Base-by-base conservation (phyloP, 257 asterid species). In the Dorcoceras hygrometricum region DNA sequence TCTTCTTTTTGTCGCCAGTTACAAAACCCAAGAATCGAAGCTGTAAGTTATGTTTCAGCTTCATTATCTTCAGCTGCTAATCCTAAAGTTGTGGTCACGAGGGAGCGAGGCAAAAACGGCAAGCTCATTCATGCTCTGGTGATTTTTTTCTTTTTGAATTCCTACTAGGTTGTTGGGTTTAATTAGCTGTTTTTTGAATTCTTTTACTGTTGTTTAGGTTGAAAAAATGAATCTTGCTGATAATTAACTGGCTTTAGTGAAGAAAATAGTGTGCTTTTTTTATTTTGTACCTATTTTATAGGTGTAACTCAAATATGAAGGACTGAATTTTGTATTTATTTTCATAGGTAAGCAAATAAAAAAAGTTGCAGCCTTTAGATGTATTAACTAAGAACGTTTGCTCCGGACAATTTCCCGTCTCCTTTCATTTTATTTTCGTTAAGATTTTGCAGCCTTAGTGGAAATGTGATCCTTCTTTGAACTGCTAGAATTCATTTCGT, bases 31-130 rank as follows among this genome's bases (percentile, higher is more conserved):
- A 66, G 25, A 51, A 12, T 57, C 61, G 50, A 58, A 55, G 51
- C 76, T 51, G 65, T 71, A 8, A 67, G 65, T 57, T 36, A 73
- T 23, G 64, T 57, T 62, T 56, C 78, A 23, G 66, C 78, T 63
- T 63, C 78, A 8, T n/a, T 64, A 53, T 54, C 77, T 14, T 59
- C 89, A 8, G 57, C 76, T 11, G 59, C 70, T 59, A 75, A 46
- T 39, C 89, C 84, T 32, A 71, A 75, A 67, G 95, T 89, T 59
- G 96, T 89, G 67, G 93, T 89, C 31, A 89, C 96, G 48, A 75
- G 96, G 77, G 96, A 89, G 63, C 89, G 90, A 36, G 95, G 95
- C 68, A 89, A 89, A 77, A 89, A 89, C 81, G 73, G 61, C 50
- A 85, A 83, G 83, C 96, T 89, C 73, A 79, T 89, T 65, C 62